These are phyloP conservation scores for Cercospora beticola DNA, from an alignment of 2,329 filamentous ascomycete genomes.

Conservation along the genomic window DNA sequence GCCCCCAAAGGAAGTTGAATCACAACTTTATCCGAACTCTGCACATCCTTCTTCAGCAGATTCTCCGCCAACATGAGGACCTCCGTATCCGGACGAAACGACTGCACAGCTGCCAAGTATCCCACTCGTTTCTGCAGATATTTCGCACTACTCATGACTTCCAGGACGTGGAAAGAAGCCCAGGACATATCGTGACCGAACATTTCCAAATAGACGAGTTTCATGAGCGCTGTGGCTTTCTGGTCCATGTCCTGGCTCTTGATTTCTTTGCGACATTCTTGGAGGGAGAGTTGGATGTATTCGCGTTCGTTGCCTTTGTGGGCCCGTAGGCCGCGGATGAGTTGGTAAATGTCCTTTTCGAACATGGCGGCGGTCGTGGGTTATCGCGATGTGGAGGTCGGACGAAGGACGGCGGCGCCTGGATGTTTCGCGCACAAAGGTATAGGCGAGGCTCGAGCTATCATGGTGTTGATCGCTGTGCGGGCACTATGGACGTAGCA, in stretches of 20 bases:
- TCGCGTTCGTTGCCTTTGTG: constrained; percentile 94
- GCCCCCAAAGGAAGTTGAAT: constrained; percentile 85
- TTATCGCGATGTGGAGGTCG: not conserved
- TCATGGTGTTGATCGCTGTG: not conserved
- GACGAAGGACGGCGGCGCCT: not conserved
- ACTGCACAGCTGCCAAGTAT: constrained; percentile 93
- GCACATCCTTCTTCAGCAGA: constrained; percentile 89
- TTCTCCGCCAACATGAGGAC: constrained; percentile 98
- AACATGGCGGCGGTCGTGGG: constrained; percentile 64
- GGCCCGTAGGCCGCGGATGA: constrained; percentile 91
- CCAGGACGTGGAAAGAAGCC: constrained; percentile 96
- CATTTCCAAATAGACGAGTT: constrained; percentile 98
- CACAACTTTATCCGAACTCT: constrained; percentile 67
- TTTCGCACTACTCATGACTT: constrained; percentile 97
- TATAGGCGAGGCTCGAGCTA: not conserved
- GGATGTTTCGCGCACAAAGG: constrained; percentile 1
- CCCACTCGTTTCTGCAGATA: constrained; percentile 94
- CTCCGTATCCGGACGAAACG: constrained; percentile 91
- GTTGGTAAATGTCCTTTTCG: constrained; percentile 98
- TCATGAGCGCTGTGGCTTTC: constrained; percentile 92
- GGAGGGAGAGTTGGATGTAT: constrained; percentile 89
- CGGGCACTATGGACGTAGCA: not conserved
- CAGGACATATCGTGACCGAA: constrained; percentile 99
- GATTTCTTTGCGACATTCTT: constrained; percentile 93
- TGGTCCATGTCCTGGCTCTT: constrained; percentile 93